Base-by-base conservation (phyloP, 2,329 filamentous ascomycete genomes). In the Ophiostoma triangulosporum region DNA sequence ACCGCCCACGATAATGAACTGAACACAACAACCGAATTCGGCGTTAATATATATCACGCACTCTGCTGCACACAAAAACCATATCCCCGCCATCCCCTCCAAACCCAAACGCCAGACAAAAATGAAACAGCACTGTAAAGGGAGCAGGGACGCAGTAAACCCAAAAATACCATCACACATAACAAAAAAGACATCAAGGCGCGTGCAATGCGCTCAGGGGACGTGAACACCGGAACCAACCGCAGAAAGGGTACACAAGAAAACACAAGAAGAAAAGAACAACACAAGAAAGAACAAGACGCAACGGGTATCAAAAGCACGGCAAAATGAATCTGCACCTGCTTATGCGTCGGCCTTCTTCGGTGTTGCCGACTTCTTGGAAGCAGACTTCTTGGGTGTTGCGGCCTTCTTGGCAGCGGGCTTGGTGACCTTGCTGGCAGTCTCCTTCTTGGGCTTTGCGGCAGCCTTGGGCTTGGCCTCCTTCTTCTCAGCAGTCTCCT, bases 371-470 rank as follows among this genome's bases (percentile, higher is more conserved):
- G 65, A 64, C 66, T 75, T 71, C 66, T 73, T 73, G 26, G 70
- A 63, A 5, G 69, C 63, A 17, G 71, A 66, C 67, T 72, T 73
- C 65, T 71, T 73, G 33, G 69, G 60, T 11, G 69, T 63, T 15
- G 72, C 67, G 12, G 71, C 67, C 69, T 73, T 73, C 65, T 75
- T 73, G 38, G 72, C 68, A 7, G 73, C 68, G 57, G 65, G 62
- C 14, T 67, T 66, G 57, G 63, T 63, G 6, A 67, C 66, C 63
- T 69, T 70, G 67, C 76, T 77, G 56, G 74, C 71, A 52, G 86
- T 58, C 11, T 66, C 65, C 62, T 70, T 71, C 69, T 57, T 54
- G 7, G 53, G 56, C 55, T 61, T 60, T 57, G 62, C 38, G 12
- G 32, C 43, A 4, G 33, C 45, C 52, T 53, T 50, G 35, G 52